Base-by-base conservation (phyloP, 768 basidiomycete species). In the Trametes elegans region DNA sequence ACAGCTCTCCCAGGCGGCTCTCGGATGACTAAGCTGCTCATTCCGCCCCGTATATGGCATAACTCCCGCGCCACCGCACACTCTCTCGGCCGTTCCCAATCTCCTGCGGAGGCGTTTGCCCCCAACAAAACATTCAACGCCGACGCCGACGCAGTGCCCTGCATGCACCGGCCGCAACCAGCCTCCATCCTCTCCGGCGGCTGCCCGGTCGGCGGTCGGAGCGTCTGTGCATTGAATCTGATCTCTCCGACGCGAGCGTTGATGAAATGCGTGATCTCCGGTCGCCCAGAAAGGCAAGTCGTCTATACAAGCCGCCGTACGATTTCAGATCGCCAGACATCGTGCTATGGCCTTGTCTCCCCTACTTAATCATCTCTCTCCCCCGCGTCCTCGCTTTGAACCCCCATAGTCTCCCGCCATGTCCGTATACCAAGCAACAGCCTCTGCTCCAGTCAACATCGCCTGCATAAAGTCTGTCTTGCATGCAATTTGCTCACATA, bases 361-460 rank as follows among this genome's bases (percentile, higher is more conserved):
- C 31, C 47, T 56, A 57, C 56, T 52, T 63, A 57, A 55, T 32
- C 28, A 59, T 26, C 34, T 41, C 53, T 13, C 36, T 34, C 34
- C 29, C 28, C 26, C 45, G 23, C 38, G 24, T 18, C 40, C n/a
- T 40, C 32, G n/a, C 35, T 42, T 23, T 36, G 49, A 40, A 29
- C 24, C 60, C 36, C 27, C 58, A 35, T 41, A 45, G 48, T n/a
- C 27, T 19, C 40, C 56, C 63, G 61, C 60, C 71, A 87, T 86
- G 84, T 62, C 82, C 57, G 63, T 83, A 62, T 85, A 82, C 76
- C 84, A 92, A 75, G 93, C 93, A 7, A 97, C 94, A 13, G 84
- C 85, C 0, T 90, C 93, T 58, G 94, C 94, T 0, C 94, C 94
- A 3, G 93, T 98, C 54, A 98, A 98, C 73, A 98, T 98, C 66